Conservation (phyloP, 2,329 filamentous ascomycete species). For the Pseudogymnoascus sp. region DNA sequence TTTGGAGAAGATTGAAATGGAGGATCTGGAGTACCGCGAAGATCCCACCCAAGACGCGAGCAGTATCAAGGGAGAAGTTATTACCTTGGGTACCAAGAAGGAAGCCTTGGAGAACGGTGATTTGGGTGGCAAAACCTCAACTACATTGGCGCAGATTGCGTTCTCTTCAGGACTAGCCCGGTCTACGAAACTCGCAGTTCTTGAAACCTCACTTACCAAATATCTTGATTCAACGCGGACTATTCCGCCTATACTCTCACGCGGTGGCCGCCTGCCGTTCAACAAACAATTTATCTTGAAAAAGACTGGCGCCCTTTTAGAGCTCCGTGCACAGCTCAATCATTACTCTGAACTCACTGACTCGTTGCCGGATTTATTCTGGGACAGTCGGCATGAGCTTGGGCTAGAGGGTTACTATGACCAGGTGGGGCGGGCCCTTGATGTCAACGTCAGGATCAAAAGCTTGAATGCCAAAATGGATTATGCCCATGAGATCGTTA, state of each 20-base stretch:
- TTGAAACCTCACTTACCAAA: slow-evolving; percentile 71
- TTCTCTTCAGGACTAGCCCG: slow-evolving; percentile 91
- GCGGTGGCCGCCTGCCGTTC: slow-evolving; percentile 54
- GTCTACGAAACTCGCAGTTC: slow-evolving; percentile 85
- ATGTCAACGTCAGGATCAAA: slow-evolving; percentile 85
- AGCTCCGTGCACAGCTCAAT: slow-evolving; percentile 84
- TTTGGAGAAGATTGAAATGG: slow-evolving; percentile 64
- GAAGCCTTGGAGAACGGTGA: slow-evolving; percentile 30
- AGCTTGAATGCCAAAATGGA: slow-evolving; percentile 95
- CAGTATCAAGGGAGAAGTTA: slow-evolving; percentile 76
- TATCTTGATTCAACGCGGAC: slow-evolving; percentile 82
- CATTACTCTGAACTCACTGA: slow-evolving; percentile 96
- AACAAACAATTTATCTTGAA: slow-evolving; percentile 73
- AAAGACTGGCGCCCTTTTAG: slow-evolving; percentile 87
- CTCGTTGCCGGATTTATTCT: slow-evolving; percentile 90
- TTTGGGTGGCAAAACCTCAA: slow-evolving; percentile 34
- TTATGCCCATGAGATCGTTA: slow-evolving; percentile 92
- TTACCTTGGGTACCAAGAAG: slow-evolving; percentile 72
- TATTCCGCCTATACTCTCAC: slow-evolving; percentile 71
- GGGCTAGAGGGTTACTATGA: slow-evolving; percentile 93
- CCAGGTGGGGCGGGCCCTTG: slow-evolving; percentile 79
- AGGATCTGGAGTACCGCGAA: slow-evolving; percentile 80
- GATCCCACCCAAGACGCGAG: slow-evolving; percentile 66
- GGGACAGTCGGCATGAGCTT: slow-evolving; percentile 83
- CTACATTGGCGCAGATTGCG: slow-evolving; percentile 83